phyloP scores from a whole-genome alignment of 2,329 filamentous ascomycete genomes.

The Cryphonectria japonica region DNA sequence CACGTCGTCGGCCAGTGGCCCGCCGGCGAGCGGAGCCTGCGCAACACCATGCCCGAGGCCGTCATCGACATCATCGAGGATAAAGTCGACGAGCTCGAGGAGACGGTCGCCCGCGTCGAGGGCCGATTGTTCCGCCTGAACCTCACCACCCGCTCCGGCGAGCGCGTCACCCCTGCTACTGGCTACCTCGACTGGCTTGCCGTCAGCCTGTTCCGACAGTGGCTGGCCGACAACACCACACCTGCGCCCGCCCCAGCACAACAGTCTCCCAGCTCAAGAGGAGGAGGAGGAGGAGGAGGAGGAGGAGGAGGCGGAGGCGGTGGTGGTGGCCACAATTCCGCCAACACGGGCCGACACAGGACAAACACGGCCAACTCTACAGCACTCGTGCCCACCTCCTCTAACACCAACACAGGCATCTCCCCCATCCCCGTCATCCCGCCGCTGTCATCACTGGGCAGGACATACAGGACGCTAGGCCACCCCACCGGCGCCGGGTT shows the following conservation, averaged over 20 bases:
- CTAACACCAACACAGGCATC: neutral
- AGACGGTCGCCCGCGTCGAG: conserved; percentile 79
- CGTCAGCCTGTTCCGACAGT: conserved; percentile 85
- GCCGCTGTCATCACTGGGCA: conserved; percentile 65
- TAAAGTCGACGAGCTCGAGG: conserved; percentile 89
- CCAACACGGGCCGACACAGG: conserved; percentile 27
- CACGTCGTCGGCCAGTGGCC: conserved; percentile 97
- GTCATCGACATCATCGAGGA: conserved; percentile 92
- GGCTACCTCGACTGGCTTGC: conserved; percentile 90
- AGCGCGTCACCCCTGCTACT: conserved; percentile 78
- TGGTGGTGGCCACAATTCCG: neutral
- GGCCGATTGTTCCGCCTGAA: conserved; percentile 80
- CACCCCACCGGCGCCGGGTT: conserved; percentile 64
- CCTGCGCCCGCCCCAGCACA: conserved; percentile 60
- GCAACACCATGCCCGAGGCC: conserved; percentile 70
- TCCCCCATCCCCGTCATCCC: conserved; percentile 37
- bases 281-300: conserved; percentile 20
- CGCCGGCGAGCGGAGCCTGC: conserved; percentile 74
- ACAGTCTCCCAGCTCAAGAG: conserved; percentile 33
- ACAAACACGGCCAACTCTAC: conserved; percentile 23
- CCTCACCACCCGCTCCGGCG: conserved; percentile 77
- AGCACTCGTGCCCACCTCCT: conserved; percentile 16
- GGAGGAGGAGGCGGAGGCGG: neutral
- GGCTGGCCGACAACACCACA: conserved; percentile 88
- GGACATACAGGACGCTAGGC: conserved; percentile 78